Percentiles rank a stretch among this genome's conserved stretches.
These are phyloP conservation scores for Tulasnella sp. DNA, from an alignment of 768 basidiomycete genomes.

Conservation along the genomic window DNA sequence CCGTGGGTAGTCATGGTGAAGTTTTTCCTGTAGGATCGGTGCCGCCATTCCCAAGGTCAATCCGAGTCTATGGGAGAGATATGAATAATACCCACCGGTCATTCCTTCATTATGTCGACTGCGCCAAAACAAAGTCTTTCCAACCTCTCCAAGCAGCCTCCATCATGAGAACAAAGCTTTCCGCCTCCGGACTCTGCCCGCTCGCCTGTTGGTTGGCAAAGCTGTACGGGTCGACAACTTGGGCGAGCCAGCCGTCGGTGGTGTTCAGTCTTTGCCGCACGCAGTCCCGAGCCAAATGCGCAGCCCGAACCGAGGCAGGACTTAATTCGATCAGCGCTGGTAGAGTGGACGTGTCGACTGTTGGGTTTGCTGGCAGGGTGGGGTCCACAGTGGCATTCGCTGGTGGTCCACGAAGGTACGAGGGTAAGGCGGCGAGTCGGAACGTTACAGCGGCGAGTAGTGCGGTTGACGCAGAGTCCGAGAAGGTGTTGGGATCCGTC, in stretches of 20 bases:
- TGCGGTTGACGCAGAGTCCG: constrained; percentile 61
- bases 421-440: constrained; percentile 38
- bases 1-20: not conserved
- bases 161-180: constrained; percentile 50
- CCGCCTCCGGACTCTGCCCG: constrained; percentile 52
- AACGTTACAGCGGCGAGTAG: constrained; percentile 69
- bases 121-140: not conserved
- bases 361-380: not conserved
- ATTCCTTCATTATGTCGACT: not conserved
- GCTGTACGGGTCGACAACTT: constrained; percentile 62
- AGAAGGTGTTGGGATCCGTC: constrained; percentile 46
- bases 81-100: not conserved
- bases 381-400: constrained; percentile 6
- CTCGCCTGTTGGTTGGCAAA: constrained; percentile 34
- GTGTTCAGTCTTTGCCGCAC: not conserved
- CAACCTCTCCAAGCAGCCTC: constrained; percentile 8
- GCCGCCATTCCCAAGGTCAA: not conserved
- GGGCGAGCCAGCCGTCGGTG: constrained; percentile 46
- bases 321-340: not conserved
- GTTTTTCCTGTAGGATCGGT: not conserved
- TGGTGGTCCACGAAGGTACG: constrained; percentile 11
- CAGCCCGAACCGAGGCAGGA: not conserved
- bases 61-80: not conserved
- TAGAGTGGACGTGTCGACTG: not conserved
- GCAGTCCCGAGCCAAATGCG: constrained; percentile 20